Base-by-base conservation (phyloP, 148 eudicot genomes). In the Rhododendron ferrugineum region DNA sequence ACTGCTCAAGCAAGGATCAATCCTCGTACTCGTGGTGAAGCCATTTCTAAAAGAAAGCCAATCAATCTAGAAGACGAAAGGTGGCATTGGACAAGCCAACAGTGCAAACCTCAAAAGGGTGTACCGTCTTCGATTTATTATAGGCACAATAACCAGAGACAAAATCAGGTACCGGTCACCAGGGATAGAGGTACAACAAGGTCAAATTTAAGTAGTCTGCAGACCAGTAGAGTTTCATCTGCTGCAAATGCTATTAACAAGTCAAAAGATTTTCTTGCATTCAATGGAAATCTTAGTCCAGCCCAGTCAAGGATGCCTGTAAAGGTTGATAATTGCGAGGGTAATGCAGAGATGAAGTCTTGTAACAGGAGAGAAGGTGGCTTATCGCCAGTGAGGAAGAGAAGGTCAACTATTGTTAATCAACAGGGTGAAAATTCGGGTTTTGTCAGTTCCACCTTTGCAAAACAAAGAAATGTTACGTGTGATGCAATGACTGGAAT, bases 221-320 rank as follows among this genome's bases (percentile, higher is more conserved):
- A 86, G 28, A 79, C 86, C 40, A 87, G 84, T 82, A 89, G 93
- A 80, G 86, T 85, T 28, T 84, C 92, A 73, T 83, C 91, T 22
- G 82, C 87, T 79, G 73, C 84, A 44, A 88, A 66, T 90, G 72
- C 85, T 47, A 83, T 72, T 23, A 82, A 87, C 75, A 89, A 87
- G 80, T 81, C 85, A 6, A 95, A 92, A 84, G 90, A 92, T 81
- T 89, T 88, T 87, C 88, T 88, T 85, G 84, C 93, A 28, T 44
- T 86, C 36, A 93, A 89, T 85, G 84, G 87, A 87, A 93, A 88
- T 88, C 76, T 89, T 79, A 77, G 87, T 76, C 88, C 83, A 49
- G 62, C 79, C 44, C 81, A 83, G 68, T 32, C 84, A 15, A 88
- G 87, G 84, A 37, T 86, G 75, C 91, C 95, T 56, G 85, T 60